Evolutionary conservation across 441 rosid species (phyloP).

Genomic region (Biscutella laevigata): DNA sequence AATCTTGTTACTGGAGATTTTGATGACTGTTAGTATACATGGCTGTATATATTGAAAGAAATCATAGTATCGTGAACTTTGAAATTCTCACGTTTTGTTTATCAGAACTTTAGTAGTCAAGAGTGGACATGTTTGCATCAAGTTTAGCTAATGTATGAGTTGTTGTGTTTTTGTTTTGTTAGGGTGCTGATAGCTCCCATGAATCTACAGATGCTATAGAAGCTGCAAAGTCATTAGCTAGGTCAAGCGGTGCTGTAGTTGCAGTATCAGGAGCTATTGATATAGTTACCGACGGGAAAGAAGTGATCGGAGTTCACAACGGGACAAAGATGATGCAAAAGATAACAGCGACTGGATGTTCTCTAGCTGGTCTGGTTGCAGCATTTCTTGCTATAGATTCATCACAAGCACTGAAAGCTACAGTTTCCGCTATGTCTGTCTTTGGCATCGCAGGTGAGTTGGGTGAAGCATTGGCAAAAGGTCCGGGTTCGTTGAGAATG

Average conservation of each 20-base stretch:
- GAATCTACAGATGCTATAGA: conserved; percentile 66
- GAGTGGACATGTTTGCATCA: not conserved
- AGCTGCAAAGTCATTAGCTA: conserved; percentile 74
- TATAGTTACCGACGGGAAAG: conserved; percentile 59
- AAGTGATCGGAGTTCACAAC: conserved; percentile 50
- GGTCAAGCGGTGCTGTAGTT: conserved; percentile 50
- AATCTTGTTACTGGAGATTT: not conserved
- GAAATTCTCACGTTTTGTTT: not conserved
- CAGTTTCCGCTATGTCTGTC: conserved; percentile 65
- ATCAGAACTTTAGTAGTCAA: not conserved
- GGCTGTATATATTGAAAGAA: not conserved
- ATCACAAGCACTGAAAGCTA: conserved; percentile 49
- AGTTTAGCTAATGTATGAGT: no score
- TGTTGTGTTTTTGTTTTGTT: not conserved
- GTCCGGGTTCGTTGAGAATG: conserved; percentile 77
- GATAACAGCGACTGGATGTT: conserved; percentile 81
- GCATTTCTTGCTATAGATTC: conserved; percentile 71
- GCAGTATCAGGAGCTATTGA: conserved; percentile 83
- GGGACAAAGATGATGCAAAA: conserved; percentile 81
- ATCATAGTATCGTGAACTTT: not conserved
- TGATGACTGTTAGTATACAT: not conserved
- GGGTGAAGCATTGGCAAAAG: conserved; percentile 59
- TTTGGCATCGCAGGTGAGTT: conserved; percentile 83
- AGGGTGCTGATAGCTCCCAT: conserved; percentile 81
- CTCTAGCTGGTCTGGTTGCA: conserved; percentile 64